Base-by-base conservation (phyloP, 441 rosid genomes). In the Mallotus repandus region DNA sequence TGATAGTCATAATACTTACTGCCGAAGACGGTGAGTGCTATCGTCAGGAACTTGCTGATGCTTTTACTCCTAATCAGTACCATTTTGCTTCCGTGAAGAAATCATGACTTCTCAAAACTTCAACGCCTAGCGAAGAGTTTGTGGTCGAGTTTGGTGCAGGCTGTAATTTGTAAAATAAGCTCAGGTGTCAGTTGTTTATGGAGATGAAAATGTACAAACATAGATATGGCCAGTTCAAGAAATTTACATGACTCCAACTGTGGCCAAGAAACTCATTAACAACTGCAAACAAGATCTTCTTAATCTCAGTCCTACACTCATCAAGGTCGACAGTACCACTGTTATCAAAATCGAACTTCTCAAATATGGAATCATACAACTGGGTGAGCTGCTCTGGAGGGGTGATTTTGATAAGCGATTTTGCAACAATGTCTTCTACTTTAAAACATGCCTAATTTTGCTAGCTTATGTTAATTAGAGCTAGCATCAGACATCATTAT, bases 191-290 rank as follows among this genome's bases (percentile, higher is more conserved):
- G 41, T 1, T 45, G 19, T 15, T 13, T 4, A 63, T 43, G 3
- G 46, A 43, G 3, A 43, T 43, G 46, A 43, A 43, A 4, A 5
- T 5, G 46, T 9, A 9, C 7, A 43, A 43, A 43, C 46, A 43
- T 43, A 43, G 9, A 43, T 9, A 43, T 43, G 46, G 46, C 9
- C 3, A 43, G 46, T 43, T 43, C 9, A 43, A 43, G 46, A 5
- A 43, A 9, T 43, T 61, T 82, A 91, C 97, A 63, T 72, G 88
- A 45, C 77, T 83, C 97, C 97, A 92, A 71, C 84, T 85, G 35
- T 82, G 67, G 32, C 96, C 94, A 2, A 92, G 88, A 81, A 89
- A 90, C 76, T 90, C 97, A 52, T 89, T 92, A 60, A 97, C 97
- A 49, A 94, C 89, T 19, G 97, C 97, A 4, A 94, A 88, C 91